phyloP scores from a whole-genome alignment of 768 basidiomycete genomes.

The Podaxis mareebaensis region DNA sequence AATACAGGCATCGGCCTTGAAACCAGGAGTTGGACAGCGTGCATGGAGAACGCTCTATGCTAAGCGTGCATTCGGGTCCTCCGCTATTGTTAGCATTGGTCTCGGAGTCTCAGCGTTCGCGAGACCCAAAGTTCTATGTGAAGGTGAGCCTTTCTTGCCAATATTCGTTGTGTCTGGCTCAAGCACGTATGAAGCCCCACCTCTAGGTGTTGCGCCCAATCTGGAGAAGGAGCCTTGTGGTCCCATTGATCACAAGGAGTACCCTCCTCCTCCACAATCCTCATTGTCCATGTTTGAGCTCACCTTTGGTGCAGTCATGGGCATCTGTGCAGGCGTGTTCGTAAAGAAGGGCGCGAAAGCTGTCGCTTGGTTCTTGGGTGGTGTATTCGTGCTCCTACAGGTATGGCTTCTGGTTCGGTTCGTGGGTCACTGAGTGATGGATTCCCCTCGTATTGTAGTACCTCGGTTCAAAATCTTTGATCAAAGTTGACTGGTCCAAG shows the following conservation, averaged over 20 bases:
- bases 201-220: background rate
- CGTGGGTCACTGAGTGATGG: background rate
- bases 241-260: conserved; percentile 6
- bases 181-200: background rate
- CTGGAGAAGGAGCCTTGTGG: background rate
- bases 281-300: conserved; percentile 80
- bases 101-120: conserved; percentile 43
- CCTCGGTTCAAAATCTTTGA: conserved; percentile 66
- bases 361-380: conserved; percentile 85
- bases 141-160: conserved; percentile 39
- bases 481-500: conserved; percentile 81
- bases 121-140: conserved; percentile 47
- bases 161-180: background rate
- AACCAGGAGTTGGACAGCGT: background rate
- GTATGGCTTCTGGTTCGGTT: conserved; percentile 39
- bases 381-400: conserved; percentile 88
- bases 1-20: background rate
- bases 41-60: background rate
- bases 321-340: conserved; percentile 90
- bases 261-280: conserved; percentile 64
- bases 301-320: conserved; percentile 85
- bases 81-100: conserved; percentile 41
- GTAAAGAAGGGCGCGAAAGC: conserved; percentile 92
- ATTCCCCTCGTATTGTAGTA: conserved; percentile 52
- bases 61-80: conserved; percentile 25